Evolutionary conservation across 495 filamentous ascomycete species (phyloP), one percentile per base, ranked within the genome.

Genomic region (Bryoglossum gracile): DNA sequence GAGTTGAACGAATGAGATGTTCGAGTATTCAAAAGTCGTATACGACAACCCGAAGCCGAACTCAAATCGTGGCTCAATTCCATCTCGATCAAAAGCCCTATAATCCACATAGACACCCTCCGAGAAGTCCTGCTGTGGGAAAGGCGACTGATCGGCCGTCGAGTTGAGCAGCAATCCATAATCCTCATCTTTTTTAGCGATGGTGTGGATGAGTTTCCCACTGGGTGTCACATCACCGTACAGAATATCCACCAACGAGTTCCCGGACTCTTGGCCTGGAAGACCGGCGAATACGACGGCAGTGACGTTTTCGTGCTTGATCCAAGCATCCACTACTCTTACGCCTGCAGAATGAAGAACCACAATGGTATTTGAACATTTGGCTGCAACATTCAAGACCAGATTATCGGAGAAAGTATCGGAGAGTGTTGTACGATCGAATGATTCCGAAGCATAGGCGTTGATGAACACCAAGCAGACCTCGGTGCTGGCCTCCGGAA

Each of bases 21-120:
- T 59, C 1, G 68, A 63, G 50, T 70, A 76, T 10, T 62, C 51
- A 60, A 84, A 87, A 3, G 69, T 80, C 3, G 81, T 82, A 61
- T 84, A 87, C 19, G 75, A 77, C 3, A 87, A 65, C 2, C 84
- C 84, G 46, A 76, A 86, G 10, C 84, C 86, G 53, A 88, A 89
- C 53, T 83, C 80, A 49, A 74, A 88, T 9, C 80, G 69, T 0
- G 83, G 82, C 1, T 66, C 71, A 52, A 86, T 42, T 9, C 44
- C 78, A 44, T 72, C 46, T 1, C 8, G 10, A 18, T 97, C 91
- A 35, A 86, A 85, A 39, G 77, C 72, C 14, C 81, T 74, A 52
- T 86, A 86, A 58, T 83, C 84, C 38, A 87, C 68, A 35, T 77
- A 76, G 0, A 84, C 63, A 5, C 77, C 78, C 56, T 86, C 82